Base-by-base conservation (phyloP, 2,329 filamentous ascomycete species). In the Nemania sp. region DNA sequence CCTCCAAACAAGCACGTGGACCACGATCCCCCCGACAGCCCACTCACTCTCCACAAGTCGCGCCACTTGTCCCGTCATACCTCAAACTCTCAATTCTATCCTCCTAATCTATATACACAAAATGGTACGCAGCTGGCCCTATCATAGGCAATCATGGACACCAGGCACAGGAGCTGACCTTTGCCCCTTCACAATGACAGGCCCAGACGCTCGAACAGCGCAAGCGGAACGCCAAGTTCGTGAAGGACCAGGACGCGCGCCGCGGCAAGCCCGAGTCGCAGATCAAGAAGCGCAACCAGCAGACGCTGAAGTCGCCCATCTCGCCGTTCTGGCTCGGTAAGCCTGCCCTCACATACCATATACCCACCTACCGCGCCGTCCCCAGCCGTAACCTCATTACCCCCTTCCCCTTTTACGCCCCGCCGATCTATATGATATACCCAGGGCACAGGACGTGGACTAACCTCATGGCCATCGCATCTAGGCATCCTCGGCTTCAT, bases 151-250 rank as follows among this genome's bases (percentile, higher is more conserved):
- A 20, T 13, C 17, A 39, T 11, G 20, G 25, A n/a, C 29, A 6
- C 49, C 6, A 9, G 18, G 35, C 11, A 17, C 18, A 25, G 6
- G 43, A 12, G 59, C 59, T 62, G 57, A 64, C 18, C 2, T 21
- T 37, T 17, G 21, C 25, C 21, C n/a, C 15, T 47, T 13, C 7
- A 43, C 32, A 20, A 21, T 20, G 56, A 63, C 71, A 92, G 90
- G 90, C 87, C 69, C 90, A 94, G 88, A 95, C 91, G 68, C 90
- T 89, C 69, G 85, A 91, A 77, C 91, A 95, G 81, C 88, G 91
- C 75, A 87, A 87, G 72, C 87, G 89, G 65, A 95, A 95, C 80
- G 85, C 85, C 72, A 89, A 90, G 77, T 96, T 91, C 78, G 87
- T 83, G 68, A 88, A 89, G 74, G 82, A 85, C 55, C 87, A 94